Evolutionary conservation across 306 rosid genomes (phyloP).

Genomic region (Biancaea sappan): DNA sequence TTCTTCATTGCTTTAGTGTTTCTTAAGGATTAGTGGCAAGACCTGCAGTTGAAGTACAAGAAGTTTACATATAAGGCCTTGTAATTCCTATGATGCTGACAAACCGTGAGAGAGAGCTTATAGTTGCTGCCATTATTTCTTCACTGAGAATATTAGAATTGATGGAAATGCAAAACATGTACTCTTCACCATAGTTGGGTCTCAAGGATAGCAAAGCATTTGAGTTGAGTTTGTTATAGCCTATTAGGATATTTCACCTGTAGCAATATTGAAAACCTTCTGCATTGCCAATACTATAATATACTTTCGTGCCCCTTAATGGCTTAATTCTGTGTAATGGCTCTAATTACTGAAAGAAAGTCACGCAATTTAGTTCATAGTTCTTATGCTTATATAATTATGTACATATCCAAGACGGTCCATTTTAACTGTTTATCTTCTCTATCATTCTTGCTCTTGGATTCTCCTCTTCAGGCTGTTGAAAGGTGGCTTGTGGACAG

Average conservation of each 20-base stretch:
- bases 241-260: not conserved
- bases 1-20: constrained; percentile 17
- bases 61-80: constrained; percentile 7
- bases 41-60: not conserved
- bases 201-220: not conserved
- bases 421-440: constrained; percentile 2
- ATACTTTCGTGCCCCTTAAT: not conserved
- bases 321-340: not conserved
- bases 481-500: constrained; percentile 95
- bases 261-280: not conserved
- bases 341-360: not conserved
- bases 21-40: not conserved
- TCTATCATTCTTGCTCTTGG: constrained; percentile 9
- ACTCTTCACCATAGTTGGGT: not conserved
- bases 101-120: not conserved
- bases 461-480: constrained; percentile 61
- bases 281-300: not conserved
- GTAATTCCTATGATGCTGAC: not conserved
- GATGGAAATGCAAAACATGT: not conserved
- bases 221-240: not conserved
- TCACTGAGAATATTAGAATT: not conserved
- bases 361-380: not conserved
- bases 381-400: constrained; percentile 20
- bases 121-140: not conserved
- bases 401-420: constrained; percentile 7